Evolutionary conservation across 805 yeast genomes (phyloP), one percentile per base, ranked within the genome.

Genomic region (Osmozyma mogii): DNA sequence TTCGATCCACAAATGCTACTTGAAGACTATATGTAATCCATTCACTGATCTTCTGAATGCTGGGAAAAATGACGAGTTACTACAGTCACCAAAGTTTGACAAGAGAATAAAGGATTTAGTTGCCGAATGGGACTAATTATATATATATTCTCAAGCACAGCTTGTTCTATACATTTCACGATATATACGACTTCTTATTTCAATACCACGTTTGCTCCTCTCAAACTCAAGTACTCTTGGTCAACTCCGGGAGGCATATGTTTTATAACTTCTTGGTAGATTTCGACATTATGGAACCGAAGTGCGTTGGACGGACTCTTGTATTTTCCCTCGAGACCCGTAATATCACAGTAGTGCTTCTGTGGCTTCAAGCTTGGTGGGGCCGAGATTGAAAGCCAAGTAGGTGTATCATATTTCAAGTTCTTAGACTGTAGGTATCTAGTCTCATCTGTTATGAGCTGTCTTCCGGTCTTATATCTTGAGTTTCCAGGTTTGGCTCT

Each of bases 171-270:
- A 12, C 15, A 8, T 9, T 16, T 10, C 11, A 4, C 4, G 8
- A 17, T 4, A 13, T 9, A 9, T 16, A 7, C 7, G 12, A 17
- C 21, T 4, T 9, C 10, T 30, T 40, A 63, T 50, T 82, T 77
- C 51, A 88, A 64, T 6, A 89, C 74, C 11, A 88, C 85, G 50
- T 89, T 83, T 22, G 95, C 97, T 30, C 83, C 84, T 44, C 97
- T 69, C 36, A 89, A 61, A 40, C 82, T 82, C 48, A 89, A 63
- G 51, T 87, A 89, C 54, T 87, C 94, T 57, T 89, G 97, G 55
- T 89, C 96, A 17, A 82, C 81, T 15, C 96, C 95, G 3, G 94
- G 84, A 1, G 87, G 79, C 76, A 89, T 74, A 38, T 75, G 74
- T 50, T 75, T 75, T 20, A 84, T 80, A 20, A 80, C 65, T 27